A percentile compares a stretch with the other conserved stretches of the same genome.
These are phyloP conservation scores for Pseudogymnoascus sp. DNA, from an alignment of 2,329 filamentous ascomycete species.

Conservation along the genomic window DNA sequence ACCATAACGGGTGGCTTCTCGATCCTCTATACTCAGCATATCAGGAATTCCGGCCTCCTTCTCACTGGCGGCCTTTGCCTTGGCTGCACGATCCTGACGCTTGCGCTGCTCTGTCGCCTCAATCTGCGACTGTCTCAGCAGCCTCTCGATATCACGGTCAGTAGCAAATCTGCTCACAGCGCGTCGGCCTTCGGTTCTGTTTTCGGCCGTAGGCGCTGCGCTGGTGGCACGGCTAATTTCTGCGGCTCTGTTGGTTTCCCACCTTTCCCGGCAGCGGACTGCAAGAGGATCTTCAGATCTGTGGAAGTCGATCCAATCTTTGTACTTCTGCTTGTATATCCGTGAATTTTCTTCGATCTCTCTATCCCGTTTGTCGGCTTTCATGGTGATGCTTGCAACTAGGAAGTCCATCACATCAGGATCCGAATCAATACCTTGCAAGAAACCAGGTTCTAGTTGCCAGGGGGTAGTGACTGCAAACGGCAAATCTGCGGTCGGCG, in stretches of 20 bases:
- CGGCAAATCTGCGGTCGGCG: constrained; percentile 23
- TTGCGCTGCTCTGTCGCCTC: constrained; percentile 65
- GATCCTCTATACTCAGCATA: constrained; percentile 59
- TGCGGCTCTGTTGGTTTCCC: constrained; percentile 21
- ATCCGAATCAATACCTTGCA: constrained; percentile 20
- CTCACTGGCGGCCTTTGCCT: constrained; percentile 64
- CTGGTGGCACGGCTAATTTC: constrained; percentile 23
- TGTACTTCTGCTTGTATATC: constrained; percentile 21
- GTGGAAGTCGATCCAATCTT: constrained; percentile 22
- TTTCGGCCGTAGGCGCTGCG: constrained; percentile 18
- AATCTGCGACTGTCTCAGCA: constrained; percentile 62
- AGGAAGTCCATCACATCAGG: constrained; percentile 12
- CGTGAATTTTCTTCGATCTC: constrained; percentile 23
- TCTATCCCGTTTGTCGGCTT: constrained; percentile 11
- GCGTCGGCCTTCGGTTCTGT: constrained; percentile 45
- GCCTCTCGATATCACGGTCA: constrained; percentile 65
- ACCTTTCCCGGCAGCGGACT: constrained; percentile 24
- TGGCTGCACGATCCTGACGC: constrained; percentile 54
- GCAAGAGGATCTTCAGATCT: constrained; percentile 23
- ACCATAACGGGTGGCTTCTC: constrained; percentile 49
- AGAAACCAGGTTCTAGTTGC: constrained; percentile 22
- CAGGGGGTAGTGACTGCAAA: constrained; percentile 20
- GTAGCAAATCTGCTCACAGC: constrained; percentile 53
- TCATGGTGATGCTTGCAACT: constrained; percentile 2
- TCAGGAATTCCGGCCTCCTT: constrained; percentile 69